Evolutionary conservation across 495 filamentous ascomycete species (phyloP).

Genomic region (Tuber umbilicatum): DNA sequence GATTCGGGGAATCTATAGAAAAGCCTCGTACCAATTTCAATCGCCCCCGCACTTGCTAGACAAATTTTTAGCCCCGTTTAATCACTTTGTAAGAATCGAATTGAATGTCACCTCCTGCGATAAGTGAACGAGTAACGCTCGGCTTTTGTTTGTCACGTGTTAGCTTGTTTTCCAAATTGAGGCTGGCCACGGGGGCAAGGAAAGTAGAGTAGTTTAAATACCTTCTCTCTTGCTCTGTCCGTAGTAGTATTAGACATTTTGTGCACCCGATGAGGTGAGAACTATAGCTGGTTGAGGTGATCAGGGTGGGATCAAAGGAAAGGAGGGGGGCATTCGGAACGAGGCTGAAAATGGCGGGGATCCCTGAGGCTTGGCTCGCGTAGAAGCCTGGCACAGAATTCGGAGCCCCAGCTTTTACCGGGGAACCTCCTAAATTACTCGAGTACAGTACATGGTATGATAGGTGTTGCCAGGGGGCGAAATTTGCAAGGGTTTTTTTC

Average conservation of each 20-base stretch:
- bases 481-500: neutral
- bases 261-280: neutral
- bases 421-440: no score
- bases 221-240: conserved; percentile 31
- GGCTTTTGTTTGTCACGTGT: conserved; percentile 17
- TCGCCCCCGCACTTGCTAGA: conserved; percentile 69
- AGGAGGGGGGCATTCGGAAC: neutral
- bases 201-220: neutral
- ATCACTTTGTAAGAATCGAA: conserved; percentile 8
- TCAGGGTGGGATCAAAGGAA: neutral
- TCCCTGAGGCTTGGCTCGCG: neutral
- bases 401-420: neutral
- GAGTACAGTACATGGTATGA: neutral
- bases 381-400: neutral
- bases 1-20: conserved; percentile 6
- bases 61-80: conserved; percentile 14
- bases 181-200: neutral
- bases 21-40: conserved; percentile 70
- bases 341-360: conserved; percentile 1
- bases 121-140: conserved; percentile 34
- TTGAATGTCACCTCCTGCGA: conserved; percentile 34
- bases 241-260: neutral
- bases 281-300: neutral
- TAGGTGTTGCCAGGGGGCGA: neutral
- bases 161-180: conserved; percentile 5